Evolutionary conservation across 2,329 filamentous ascomycete species (phyloP), one percentile per base, ranked within the genome.

Genomic region (Diaporthe nobilis): DNA sequence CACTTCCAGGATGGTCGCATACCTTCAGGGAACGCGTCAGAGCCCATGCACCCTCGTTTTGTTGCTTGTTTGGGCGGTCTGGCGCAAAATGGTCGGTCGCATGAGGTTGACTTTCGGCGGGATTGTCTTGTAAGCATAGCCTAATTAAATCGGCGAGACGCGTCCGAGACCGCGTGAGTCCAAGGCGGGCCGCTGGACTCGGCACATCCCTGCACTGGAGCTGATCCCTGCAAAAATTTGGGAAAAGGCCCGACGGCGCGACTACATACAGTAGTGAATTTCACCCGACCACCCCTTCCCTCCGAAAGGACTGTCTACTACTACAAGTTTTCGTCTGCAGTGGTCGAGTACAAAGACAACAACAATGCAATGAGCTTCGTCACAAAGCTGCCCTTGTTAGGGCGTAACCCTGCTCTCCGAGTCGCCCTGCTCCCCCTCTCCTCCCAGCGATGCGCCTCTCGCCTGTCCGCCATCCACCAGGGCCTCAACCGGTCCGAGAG

Each of bases 391-490:
- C 76, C 76, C 70, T 53, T 75, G 15, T 31, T 73, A 31, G 76
- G 76, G 73, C 73, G 76, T 12, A 75, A 60, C 31, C 44, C 47
- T 47, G 47, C 65, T 5, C 20, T 68, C 20, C 57, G 55, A 60
- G 53, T 49, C 25, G 39, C 71, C 73, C 51, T 73, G 42, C 34
- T 73, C 25, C 73, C 72, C 15, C 67, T 74, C 49, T 57, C 42
- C 17, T 58, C 72, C 55, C 79, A 81, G 47, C 87, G 88, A 76
- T 80, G 85, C 80, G 88, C 89, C 31, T 92, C 91, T 57, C 76
- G 76, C 28, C 87, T 94, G 76, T 93, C 93, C 13, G 93, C 93
- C 58, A 95, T 95, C 80, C 90, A 92, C 78, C 87, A 89, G 61
- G 93, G 93, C 20, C 86, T 95, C 73, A 90, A 92, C 37, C 77